These are phyloP conservation scores for Fusarium protoensiforme DNA, from an alignment of 2,329 filamentous ascomycete species.

Conservation along the genomic window DNA sequence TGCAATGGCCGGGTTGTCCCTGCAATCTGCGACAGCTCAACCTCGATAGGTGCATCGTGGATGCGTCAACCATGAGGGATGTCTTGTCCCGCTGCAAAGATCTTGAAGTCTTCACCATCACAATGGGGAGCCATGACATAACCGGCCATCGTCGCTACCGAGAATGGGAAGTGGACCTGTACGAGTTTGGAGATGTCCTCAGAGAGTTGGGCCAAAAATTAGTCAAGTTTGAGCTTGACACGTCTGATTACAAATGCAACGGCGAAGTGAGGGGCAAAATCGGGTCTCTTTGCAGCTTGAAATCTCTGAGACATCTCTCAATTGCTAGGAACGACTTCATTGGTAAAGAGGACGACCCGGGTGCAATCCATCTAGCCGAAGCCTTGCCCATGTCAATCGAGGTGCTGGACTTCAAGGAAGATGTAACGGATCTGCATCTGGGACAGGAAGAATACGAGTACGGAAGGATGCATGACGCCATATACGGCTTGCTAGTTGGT, in stretches of 20 bases:
- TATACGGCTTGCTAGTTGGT: neutral
- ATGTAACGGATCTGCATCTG: neutral
- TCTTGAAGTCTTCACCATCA: neutral
- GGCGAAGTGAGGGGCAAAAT: neutral
- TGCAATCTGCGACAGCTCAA: neutral
- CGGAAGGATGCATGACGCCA: neutral
- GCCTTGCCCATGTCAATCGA: neutral
- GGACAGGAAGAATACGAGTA: neutral
- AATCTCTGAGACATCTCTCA: neutral
- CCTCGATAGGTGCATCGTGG: neutral
- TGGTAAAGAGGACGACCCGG: neutral
- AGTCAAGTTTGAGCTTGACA: neutral
- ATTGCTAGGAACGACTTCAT: neutral
- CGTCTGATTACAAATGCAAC: neutral
- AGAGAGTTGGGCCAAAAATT: neutral
- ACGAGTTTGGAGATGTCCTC: neutral
- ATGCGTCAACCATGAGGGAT: neutral
- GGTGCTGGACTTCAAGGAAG: neutral
- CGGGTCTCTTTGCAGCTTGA: neutral
- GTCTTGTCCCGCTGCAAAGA: neutral
- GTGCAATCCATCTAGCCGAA: neutral
- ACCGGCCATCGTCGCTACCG: neutral
- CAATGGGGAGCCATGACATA: neutral
- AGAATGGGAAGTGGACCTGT: neutral
- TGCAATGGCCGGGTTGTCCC: neutral